phyloP scores from a whole-genome alignment of 495 filamentous ascomycete genomes.

The Tricharina praecox region DNA sequence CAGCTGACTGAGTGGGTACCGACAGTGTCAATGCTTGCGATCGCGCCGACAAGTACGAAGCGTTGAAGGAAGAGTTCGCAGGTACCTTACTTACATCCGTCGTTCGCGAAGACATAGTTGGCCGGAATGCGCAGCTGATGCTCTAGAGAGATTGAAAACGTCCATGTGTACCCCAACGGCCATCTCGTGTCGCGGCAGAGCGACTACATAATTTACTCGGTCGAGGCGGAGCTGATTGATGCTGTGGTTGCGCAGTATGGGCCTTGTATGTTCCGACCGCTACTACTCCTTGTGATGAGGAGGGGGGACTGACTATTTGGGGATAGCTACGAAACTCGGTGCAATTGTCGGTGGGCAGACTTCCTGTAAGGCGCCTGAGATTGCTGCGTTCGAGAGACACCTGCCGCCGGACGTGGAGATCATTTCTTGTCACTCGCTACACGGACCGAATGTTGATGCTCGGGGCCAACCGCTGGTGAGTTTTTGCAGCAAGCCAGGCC shows the following conservation, averaged over 20 bases:
- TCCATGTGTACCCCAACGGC: conserved; percentile 73
- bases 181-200: conserved; percentile 85
- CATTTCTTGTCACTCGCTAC: conserved; percentile 89
- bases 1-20: background rate
- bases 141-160: conserved; percentile 31
- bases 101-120: conserved; percentile 1
- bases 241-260: conserved; percentile 70
- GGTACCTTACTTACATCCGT: conserved; percentile 33
- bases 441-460: conserved; percentile 79
- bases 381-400: conserved; percentile 77
- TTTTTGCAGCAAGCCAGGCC: too few relatives aligned
- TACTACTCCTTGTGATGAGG: too few relatives aligned
- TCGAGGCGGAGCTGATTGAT: conserved; percentile 81
- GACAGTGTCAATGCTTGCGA: conserved; percentile 87
- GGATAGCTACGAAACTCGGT: conserved; percentile 69
- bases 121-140: too few relatives aligned
- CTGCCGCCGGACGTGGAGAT: conserved; percentile 82
- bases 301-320: too few relatives aligned
- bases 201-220: conserved; percentile 95
- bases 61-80: conserved; percentile 58
- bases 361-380: conserved; percentile 94
- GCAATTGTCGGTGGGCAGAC: conserved; percentile 96
- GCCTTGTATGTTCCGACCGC: conserved; percentile 50
- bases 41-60: conserved; percentile 63
- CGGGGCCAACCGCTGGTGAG: conserved; percentile 69